Conservation (phyloP, 495 filamentous ascomycete species). For the Staphylotrichum tortipilum region DNA sequence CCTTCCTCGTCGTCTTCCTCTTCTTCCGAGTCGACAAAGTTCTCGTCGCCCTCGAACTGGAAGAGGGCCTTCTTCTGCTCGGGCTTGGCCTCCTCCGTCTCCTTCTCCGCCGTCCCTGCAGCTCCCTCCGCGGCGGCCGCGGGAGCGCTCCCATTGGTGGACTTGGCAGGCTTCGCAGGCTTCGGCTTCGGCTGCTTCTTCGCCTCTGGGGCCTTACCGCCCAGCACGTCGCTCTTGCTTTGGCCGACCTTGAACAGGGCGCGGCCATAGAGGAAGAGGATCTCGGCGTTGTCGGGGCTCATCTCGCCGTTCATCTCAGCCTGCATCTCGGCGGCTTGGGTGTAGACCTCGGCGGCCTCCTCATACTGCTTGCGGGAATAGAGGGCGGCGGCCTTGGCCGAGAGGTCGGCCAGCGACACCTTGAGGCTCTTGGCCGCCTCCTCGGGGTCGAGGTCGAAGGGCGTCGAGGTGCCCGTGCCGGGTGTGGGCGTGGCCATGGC, state of each 20-base stretch:
- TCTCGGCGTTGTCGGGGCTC: slow-evolving; percentile 77
- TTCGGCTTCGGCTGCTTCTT: slow-evolving; percentile 42
- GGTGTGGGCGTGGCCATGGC: slow-evolving; percentile 21
- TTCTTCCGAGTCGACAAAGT: slow-evolving; percentile 75
- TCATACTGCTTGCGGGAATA: slow-evolving; percentile 82
- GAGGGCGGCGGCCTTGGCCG: slow-evolving; percentile 45
- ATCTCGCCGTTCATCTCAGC: slow-evolving; percentile 87
- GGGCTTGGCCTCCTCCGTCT: slow-evolving; percentile 27
- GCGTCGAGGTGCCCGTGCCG: slow-evolving; percentile 26
- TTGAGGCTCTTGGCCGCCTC: slow-evolving; percentile 37
- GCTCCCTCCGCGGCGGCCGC: slow-evolving; percentile 28
- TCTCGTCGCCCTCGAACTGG: slow-evolving; percentile 89
- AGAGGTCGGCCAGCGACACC: slow-evolving; percentile 50
- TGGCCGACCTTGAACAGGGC: slow-evolving; percentile 88
- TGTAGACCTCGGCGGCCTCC: slow-evolving; percentile 76
- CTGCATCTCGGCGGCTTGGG: slow-evolving; percentile 81
- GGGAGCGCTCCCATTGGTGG: slow-evolving; percentile 7
- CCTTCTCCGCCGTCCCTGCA: slow-evolving; percentile 18
- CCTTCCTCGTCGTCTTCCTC: slow-evolving; percentile 36
- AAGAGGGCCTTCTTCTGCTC: slow-evolving; percentile 64
- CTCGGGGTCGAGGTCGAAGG: slow-evolving; percentile 31
- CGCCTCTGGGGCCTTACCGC: slow-evolving; percentile 62
- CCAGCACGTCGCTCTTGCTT: slow-evolving; percentile 88
- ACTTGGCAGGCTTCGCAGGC: slow-evolving; percentile 13
- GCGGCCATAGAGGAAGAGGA: slow-evolving; percentile 89